A percentile compares a stretch with the other conserved stretches of the same genome.
phyloP scores from a whole-genome alignment of 352 stramenopile species.

The Poterioochromonas sp. region DNA sequence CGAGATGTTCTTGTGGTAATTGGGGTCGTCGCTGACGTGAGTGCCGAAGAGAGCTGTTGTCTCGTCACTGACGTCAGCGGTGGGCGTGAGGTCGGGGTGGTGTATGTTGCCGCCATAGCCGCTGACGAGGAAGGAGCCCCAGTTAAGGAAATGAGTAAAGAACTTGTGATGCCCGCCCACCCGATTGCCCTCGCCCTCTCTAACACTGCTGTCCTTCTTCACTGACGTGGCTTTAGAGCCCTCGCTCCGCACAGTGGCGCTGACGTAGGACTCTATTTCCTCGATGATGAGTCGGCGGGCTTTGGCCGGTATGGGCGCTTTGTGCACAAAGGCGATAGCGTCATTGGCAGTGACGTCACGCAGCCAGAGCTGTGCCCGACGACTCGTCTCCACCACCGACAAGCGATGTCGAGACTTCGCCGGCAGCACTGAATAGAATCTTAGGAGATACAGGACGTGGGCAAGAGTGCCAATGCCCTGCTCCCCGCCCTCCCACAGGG shows the following conservation, averaged over 20 bases:
- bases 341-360: neutral
- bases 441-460: neutral
- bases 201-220: neutral
- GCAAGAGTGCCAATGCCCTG: neutral
- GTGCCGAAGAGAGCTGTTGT: neutral
- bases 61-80: neutral
- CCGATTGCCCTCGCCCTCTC: neutral
- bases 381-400: slow-evolving; percentile 22
- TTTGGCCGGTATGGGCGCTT: neutral
- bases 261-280: neutral
- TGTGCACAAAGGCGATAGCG: neutral
- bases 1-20: too few species aligned
- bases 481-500: neutral
- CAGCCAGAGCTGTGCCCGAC: slow-evolving; percentile 19
- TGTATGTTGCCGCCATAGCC: neutral
- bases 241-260: neutral
- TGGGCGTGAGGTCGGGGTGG: neutral
- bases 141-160: slow-evolving; percentile 3
- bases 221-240: neutral
- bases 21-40: too few species aligned
- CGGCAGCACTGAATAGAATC: neutral
- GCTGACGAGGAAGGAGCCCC: neutral
- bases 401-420: neutral
- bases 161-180: neutral
- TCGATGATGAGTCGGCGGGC: neutral